phyloP scores from a whole-genome alignment of 2,329 filamentous ascomycete species.

The Fusarium sororula region DNA sequence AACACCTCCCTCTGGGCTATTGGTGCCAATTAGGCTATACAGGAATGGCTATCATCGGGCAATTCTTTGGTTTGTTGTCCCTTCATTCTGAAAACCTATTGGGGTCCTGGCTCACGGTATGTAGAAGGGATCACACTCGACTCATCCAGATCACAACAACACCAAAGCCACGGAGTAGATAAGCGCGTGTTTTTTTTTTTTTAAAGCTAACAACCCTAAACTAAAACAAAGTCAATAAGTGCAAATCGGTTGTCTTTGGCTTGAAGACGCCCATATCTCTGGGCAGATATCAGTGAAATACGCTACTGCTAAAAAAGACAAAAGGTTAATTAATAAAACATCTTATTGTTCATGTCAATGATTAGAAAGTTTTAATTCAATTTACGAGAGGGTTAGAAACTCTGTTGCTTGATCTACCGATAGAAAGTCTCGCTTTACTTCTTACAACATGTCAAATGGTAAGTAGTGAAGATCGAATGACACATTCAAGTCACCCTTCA shows the following conservation, averaged over 20 bases:
- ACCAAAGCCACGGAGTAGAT: not conserved
- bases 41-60: not conserved
- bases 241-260: too few relatives aligned
- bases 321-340: rapidly evolving
- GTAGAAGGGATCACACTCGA: not conserved
- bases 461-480: rapidly evolving
- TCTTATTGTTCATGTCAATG: too few relatives aligned
- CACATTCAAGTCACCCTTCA: rapidly evolving
- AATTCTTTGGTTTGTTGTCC: not conserved
- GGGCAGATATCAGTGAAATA: not conserved
- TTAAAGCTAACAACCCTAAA: too few relatives aligned
- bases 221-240: not conserved
- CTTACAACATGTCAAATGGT: not conserved
- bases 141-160: not conserved
- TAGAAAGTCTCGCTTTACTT: rapidly evolving
- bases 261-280: not conserved
- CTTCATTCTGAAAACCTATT: not conserved
- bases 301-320: not conserved
- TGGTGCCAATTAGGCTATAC: not conserved
- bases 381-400: rapidly evolving
- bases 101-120: not conserved
- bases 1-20: not conserved
- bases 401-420: rapidly evolving
- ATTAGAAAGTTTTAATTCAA: not conserved
- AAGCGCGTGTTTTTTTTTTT: not conserved